Percentiles rank a stretch among this genome's conserved stretches.
phyloP scores from a whole-genome alignment of 805 yeast species.

The Ogataea naganishii region DNA sequence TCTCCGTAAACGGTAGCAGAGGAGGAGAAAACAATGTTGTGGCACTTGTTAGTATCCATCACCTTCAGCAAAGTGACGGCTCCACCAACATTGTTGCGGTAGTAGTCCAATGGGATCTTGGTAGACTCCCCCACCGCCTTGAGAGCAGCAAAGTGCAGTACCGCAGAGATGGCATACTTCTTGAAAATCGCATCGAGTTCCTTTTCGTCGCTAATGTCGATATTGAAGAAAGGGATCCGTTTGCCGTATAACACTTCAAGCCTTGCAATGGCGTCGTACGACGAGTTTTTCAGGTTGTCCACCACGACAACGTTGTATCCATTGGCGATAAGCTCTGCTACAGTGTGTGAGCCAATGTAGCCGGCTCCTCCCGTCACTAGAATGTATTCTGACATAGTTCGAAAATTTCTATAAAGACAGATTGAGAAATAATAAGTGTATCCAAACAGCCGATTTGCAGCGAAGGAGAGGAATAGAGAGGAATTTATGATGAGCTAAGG shows the following conservation, averaged over 20 bases:
- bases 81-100: constrained; percentile 60
- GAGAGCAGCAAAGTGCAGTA: constrained; percentile 74
- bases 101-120: constrained; percentile 56
- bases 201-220: constrained; percentile 45
- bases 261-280: constrained; percentile 56
- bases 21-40: constrained; percentile 60
- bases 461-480: too few relatives aligned
- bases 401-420: too few relatives aligned
- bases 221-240: constrained; percentile 45
- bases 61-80: constrained; percentile 48
- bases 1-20: constrained; percentile 84
- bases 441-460: too few relatives aligned
- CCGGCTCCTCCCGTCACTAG: constrained; percentile 86
- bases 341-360: constrained; percentile 79
- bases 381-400: constrained; percentile 23
- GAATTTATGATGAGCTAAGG: too few relatives aligned
- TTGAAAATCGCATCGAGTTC: constrained; percentile 39
- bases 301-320: constrained; percentile 67
- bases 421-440: too few relatives aligned
- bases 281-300: constrained; percentile 62
- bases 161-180: constrained; percentile 42
- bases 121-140: constrained; percentile 80
- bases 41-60: constrained; percentile 38
- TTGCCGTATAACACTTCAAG: constrained; percentile 45
- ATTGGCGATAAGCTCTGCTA: constrained; percentile 47